Conservation (phyloP, 2,329 filamentous ascomycete species). For the Trichoderma lentiforme region DNA sequence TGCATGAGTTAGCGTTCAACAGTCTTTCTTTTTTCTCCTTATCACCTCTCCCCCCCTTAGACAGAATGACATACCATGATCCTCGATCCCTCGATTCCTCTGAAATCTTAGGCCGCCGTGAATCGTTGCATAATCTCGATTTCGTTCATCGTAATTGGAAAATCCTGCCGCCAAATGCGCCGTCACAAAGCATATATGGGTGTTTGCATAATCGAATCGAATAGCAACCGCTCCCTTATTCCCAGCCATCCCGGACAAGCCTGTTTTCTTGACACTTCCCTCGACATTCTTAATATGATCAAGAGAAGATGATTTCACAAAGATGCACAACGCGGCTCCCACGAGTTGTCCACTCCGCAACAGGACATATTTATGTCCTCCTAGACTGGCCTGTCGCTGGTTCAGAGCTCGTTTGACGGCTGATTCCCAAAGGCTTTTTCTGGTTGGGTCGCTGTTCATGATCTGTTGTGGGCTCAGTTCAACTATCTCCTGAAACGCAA, state of each 20-base stretch:
- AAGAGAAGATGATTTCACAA: slow-evolving; percentile 75
- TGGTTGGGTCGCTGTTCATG: slow-evolving; percentile 92
- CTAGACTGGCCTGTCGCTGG: slow-evolving; percentile 58
- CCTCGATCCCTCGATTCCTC: slow-evolving; percentile 82
- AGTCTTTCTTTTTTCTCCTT: not conserved
- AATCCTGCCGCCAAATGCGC: slow-evolving; percentile 96
- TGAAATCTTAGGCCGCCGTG: slow-evolving; percentile 85
- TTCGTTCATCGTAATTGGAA: slow-evolving; percentile 93
- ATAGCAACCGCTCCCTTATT: slow-evolving; percentile 98
- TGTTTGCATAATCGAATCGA: slow-evolving; percentile 89
- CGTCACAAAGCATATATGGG: slow-evolving; percentile 90
- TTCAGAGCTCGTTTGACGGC: slow-evolving; percentile 79
- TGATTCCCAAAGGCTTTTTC: slow-evolving; percentile 81
- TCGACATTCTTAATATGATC: slow-evolving; percentile 92
- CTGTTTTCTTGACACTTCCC: slow-evolving; percentile 88
- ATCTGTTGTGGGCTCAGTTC: slow-evolving; percentile 96
- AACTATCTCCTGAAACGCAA: slow-evolving; percentile 98
- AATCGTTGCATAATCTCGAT: slow-evolving; percentile 88
- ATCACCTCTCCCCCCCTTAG: not conserved
- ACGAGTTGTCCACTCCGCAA: slow-evolving; percentile 91
- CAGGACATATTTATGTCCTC: slow-evolving; percentile 79
- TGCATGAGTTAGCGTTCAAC: not conserved
- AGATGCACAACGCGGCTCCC: slow-evolving; percentile 87
- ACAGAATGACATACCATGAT: slow-evolving; percentile 62
- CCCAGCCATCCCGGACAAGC: slow-evolving; percentile 93